These are phyloP conservation scores for Xenoacremonium recifei DNA, from an alignment of 2,329 filamentous ascomycete genomes.

Conservation along the genomic window DNA sequence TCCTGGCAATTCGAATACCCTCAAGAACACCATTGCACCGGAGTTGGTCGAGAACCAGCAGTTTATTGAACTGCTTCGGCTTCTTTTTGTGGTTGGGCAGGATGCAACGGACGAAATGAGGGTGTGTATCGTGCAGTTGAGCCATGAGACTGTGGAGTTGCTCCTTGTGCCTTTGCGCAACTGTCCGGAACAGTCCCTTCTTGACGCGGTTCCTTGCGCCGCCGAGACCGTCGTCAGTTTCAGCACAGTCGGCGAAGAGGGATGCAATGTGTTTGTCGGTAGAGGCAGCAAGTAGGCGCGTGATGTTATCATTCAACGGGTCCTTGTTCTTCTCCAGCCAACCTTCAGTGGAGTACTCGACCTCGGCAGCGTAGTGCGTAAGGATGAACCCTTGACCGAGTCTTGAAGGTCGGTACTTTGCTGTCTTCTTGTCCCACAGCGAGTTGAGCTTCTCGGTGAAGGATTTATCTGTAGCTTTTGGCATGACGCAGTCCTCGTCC, in stretches of 20 bases:
- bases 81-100: conserved; percentile 97
- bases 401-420: conserved; percentile 86
- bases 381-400: conserved; percentile 91
- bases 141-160: conserved; percentile 95
- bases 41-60: conserved; percentile 95
- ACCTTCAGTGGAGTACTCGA: conserved; percentile 91
- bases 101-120: conserved; percentile 97
- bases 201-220: conserved; percentile 80
- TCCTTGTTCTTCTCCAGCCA: conserved; percentile 99
- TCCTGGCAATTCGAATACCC: conserved; percentile 94
- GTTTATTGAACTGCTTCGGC: conserved; percentile 86
- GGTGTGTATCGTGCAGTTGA: conserved; percentile 92
- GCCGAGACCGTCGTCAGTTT: conserved; percentile 70
- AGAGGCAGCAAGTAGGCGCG: conserved; percentile 79
- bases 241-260: conserved; percentile 86
- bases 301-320: conserved; percentile 95
- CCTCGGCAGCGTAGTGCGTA: conserved; percentile 95
- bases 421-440: conserved; percentile 93
- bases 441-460: conserved; percentile 98
- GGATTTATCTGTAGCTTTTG: conserved; percentile 93
- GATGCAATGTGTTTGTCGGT: conserved; percentile 78
- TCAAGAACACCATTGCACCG: conserved; percentile 99
- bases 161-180: conserved; percentile 95
- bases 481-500: conserved; percentile 98
- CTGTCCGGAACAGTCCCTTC: conserved; percentile 94